Conservation (phyloP, 2,329 filamentous ascomycete species). For the Blastomyces parvus region DNA sequence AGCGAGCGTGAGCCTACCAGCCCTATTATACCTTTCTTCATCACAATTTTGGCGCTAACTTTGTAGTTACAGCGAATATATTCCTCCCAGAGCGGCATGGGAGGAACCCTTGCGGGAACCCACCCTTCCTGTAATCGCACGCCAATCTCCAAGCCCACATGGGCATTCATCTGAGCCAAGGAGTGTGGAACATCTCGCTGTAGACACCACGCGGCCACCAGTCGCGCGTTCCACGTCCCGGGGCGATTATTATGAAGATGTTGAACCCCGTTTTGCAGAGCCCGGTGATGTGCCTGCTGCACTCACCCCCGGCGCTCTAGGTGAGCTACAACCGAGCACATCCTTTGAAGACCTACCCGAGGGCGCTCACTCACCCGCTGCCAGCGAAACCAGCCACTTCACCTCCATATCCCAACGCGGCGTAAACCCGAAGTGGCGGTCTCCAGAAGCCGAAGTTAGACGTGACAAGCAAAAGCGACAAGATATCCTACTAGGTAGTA, state of each 20-base stretch:
- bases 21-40: slow-evolving; percentile 9
- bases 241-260: slow-evolving; percentile 76
- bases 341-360: slow-evolving; percentile 57
- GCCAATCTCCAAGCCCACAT: slow-evolving; percentile 14
- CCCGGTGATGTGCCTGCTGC: slow-evolving; percentile 29
- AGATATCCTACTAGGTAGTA: slow-evolving; percentile 65
- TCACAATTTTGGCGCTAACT: neutral
- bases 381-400: slow-evolving; percentile 74
- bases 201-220: slow-evolving; percentile 17
- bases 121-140: slow-evolving; percentile 5
- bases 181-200: slow-evolving; percentile 16
- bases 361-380: slow-evolving; percentile 59
- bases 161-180: slow-evolving; percentile 1
- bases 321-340: slow-evolving; percentile 35
- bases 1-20: slow-evolving; percentile 54
- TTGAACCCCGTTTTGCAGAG: slow-evolving; percentile 75
- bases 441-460: slow-evolving; percentile 37
- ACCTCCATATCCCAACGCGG: slow-evolving; percentile 84
- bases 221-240: slow-evolving; percentile 29
- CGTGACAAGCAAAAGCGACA: slow-evolving; percentile 49
- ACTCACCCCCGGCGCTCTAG: slow-evolving; percentile 31
- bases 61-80: slow-evolving; percentile 23
- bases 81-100: slow-evolving; percentile 41
- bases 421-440: slow-evolving; percentile 75
- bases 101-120: slow-evolving; percentile 10